Evolutionary conservation across 1,139 yeast species (phyloP).

Genomic region (Nakaseomyces delphensis): DNA sequence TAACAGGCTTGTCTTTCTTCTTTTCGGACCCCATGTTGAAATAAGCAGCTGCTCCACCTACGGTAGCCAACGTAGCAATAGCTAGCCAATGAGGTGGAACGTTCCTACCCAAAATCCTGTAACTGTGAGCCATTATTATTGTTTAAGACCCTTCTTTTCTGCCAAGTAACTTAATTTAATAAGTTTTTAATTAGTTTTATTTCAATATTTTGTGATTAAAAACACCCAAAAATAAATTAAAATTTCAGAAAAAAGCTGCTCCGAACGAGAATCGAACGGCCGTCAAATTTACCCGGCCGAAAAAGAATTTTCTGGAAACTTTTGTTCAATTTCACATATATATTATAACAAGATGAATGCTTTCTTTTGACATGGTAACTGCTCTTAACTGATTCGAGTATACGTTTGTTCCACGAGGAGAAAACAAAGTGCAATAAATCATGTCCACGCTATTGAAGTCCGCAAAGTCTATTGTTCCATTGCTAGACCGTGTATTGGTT

Average conservation of each 20-base stretch:
- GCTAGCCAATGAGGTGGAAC: constrained; percentile 48
- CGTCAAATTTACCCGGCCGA: not conserved
- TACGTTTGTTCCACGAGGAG: too few relatives aligned
- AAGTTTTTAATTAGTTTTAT: too few relatives aligned
- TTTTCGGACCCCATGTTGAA: constrained; percentile 18
- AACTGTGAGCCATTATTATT: constrained; percentile 48
- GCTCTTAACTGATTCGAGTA: too few relatives aligned
- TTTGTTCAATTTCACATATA: too few relatives aligned
- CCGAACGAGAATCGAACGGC: not conserved
- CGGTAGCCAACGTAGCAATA: constrained; percentile 32
- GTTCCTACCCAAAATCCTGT: constrained; percentile 53
- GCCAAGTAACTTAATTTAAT: too few relatives aligned
- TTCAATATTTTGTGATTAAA: too few relatives aligned
- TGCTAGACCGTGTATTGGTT: constrained; percentile 90
- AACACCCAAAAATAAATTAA: not conserved
- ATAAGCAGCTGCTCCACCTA: constrained; percentile 31
- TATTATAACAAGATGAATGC: too few relatives aligned
- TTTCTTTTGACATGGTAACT: too few relatives aligned
- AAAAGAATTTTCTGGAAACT: not conserved
- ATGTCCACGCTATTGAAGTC: constrained; percentile 63
- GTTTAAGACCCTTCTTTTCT: not conserved
- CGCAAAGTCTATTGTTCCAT: constrained; percentile 81
- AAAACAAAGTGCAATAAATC: not conserved
- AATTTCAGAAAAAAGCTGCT: not conserved
- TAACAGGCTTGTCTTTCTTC: constrained; percentile 15